Evolutionary conservation across 2,329 filamentous ascomycete species (phyloP), one percentile per base, ranked within the genome.

Genomic region (Emericellopsis cladophorae): DNA sequence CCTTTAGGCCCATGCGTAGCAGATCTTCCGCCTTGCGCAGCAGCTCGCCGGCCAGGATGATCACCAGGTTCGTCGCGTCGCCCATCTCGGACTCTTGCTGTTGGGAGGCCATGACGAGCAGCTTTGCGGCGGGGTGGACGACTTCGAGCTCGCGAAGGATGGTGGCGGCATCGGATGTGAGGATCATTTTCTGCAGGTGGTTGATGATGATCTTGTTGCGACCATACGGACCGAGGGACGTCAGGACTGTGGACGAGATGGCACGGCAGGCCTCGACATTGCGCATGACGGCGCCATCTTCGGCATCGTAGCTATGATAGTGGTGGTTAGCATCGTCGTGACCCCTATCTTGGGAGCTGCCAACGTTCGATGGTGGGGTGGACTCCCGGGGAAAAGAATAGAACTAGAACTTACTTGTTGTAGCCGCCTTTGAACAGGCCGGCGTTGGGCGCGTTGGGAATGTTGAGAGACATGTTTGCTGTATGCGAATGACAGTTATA

Each of bases 131-230:
- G 47, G 93, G 92, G 69, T 98, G 92, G 42, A 98, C 89, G 47
- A 98, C 92, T 57, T 98, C 92, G 62, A 98, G 79, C 69, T 98
- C 93, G 57, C 88, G 83, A 53, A 98, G 76, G 59, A 98, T 98
- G 35, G 92, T 96, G 50, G 92, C 92, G 49, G 92, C 92, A 59
- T 98, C 92, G 45, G 89, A 96, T 52, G 93, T 98, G 49, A 98
- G 74, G 54, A 95, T 94, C 92, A 98, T 95, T 75, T 98, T 98
- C 65, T 95, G 87, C 48, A 98, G 75, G 68, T 98, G 93, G 73
- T 98, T 98, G 74, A 98, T 96, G 68, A 98, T 87, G 59, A 98
- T 89, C 72, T 98, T 98, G 74, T 98, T 98, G 65, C 92, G 85
- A 57, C 92, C 92, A 66, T 95, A 95, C 45, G 92, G 92, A 40